These are phyloP conservation scores for Pelargonium exstipulatum DNA, from an alignment of 441 rosid genomes.

Conservation along the genomic window DNA sequence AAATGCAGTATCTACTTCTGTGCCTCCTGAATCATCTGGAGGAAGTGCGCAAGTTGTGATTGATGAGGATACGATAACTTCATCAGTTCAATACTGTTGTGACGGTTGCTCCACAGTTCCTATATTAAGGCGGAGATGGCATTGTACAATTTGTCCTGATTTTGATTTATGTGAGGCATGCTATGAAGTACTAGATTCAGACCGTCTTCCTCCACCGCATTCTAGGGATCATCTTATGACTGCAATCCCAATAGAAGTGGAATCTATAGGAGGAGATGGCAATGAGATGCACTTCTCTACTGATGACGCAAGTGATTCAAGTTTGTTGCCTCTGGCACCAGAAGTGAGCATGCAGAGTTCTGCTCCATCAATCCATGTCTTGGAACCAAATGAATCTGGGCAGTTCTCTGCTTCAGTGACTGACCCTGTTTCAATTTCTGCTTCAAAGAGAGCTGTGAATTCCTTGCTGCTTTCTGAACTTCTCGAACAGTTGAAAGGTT, in stretches of 20 bases:
- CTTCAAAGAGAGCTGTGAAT: conserved; percentile 92
- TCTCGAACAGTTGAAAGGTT: conserved; percentile 90
- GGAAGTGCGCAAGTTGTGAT: conserved; percentile 80
- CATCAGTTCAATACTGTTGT: conserved; percentile 99
- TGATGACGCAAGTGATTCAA: conserved; percentile 64
- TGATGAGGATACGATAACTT: conserved; percentile 95
- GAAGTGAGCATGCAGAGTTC: conserved; percentile 52
- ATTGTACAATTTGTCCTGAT: conserved; percentile 97
- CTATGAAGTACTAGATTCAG: conserved; percentile 85
- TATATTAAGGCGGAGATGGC: conserved; percentile 96
- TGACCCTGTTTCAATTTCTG: conserved; percentile 89
- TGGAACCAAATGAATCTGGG: conserved; percentile 88
- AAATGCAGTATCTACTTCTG: conserved; percentile 47
- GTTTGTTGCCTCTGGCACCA: conserved; percentile 42
- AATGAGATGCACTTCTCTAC: conserved; percentile 79
- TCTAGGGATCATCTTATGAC: conserved; percentile 98
- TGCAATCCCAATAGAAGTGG: conserved; percentile 93
- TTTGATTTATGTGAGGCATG: conserved; percentile 98
- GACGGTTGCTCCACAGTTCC: conserved; percentile 99
- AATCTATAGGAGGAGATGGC: conserved; percentile 82
- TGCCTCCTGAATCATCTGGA: conserved; percentile 54
- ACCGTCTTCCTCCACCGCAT: conserved; percentile 91
- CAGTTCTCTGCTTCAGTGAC: conserved; percentile 72
- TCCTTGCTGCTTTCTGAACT: conserved; percentile 93
- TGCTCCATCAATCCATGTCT: conserved; percentile 86